Evolutionary conservation across 2,329 filamentous ascomycete genomes (phyloP).

Genomic region (Xylaria sp.): DNA sequence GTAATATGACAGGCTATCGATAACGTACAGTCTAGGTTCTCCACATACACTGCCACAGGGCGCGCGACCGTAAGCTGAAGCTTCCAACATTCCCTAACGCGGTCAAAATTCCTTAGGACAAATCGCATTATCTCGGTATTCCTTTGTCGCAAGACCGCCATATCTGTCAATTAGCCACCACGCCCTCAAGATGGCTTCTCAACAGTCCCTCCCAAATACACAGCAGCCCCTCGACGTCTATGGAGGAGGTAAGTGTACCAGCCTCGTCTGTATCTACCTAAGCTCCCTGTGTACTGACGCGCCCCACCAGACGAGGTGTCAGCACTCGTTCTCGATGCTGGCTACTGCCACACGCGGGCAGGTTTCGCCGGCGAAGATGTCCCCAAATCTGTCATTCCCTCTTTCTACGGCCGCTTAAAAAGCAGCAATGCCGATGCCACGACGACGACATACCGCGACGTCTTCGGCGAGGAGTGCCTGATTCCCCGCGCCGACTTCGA

Average conservation of each 20-base stretch:
- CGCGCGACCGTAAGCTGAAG: slow-evolving; percentile 12
- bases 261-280: slow-evolving; percentile 9
- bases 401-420: slow-evolving; percentile 74
- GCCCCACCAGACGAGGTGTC: slow-evolving; percentile 82
- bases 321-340: slow-evolving; percentile 93
- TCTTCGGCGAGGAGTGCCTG: slow-evolving; percentile 92
- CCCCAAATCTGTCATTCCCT: slow-evolving; percentile 89
- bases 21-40: too few species aligned
- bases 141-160: slow-evolving; percentile 4
- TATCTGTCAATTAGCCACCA: slow-evolving; percentile 2
- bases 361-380: slow-evolving; percentile 98
- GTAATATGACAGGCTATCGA: too few species aligned
- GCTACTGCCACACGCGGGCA: slow-evolving; percentile 87
- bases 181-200: slow-evolving; percentile 28
- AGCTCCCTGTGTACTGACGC: slow-evolving; percentile 11
- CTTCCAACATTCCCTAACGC: slow-evolving; percentile 21
- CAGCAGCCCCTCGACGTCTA: slow-evolving; percentile 38
- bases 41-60: slow-evolving; percentile 10
- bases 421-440: slow-evolving; percentile 49
- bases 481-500: slow-evolving; percentile 76
- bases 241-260: slow-evolving; percentile 35
- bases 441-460: slow-evolving; percentile 47
- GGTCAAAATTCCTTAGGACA: slow-evolving; percentile 6
- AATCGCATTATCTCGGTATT: slow-evolving; percentile 1
- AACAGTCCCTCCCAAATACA: slow-evolving; percentile 35